Percentiles rank a stretch among this genome's conserved stretches.
These are phyloP conservation scores for Biscogniauxia marginata DNA, from an alignment of 2,329 filamentous ascomycete genomes.

Conservation along the genomic window DNA sequence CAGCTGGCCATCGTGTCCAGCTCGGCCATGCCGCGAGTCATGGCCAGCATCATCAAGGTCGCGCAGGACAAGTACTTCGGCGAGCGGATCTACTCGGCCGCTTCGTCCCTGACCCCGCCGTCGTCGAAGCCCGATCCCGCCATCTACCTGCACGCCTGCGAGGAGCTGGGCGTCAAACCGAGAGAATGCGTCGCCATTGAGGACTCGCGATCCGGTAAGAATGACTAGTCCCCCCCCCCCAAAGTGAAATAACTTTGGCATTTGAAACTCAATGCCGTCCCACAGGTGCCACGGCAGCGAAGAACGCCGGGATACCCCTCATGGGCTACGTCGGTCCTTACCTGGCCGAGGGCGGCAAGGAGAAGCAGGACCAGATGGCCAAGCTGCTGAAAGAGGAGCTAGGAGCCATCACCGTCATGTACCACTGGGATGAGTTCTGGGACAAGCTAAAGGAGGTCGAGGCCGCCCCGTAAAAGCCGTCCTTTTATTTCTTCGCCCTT, in stretches of 20 bases:
- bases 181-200: slow-evolving; percentile 78
- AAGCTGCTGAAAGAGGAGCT: slow-evolving; percentile 54
- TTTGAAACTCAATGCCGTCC: neutral
- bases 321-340: slow-evolving; percentile 87
- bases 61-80: slow-evolving; percentile 78
- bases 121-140: slow-evolving; percentile 89
- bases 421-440: slow-evolving; percentile 58
- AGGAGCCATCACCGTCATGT: slow-evolving; percentile 63
- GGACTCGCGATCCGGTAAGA: slow-evolving; percentile 56
- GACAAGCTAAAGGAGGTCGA: slow-evolving; percentile 46
- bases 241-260: too few relatives aligned
- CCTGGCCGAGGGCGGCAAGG: slow-evolving; percentile 40
- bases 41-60: slow-evolving; percentile 76
- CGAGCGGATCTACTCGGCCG: slow-evolving; percentile 77
- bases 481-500: neutral
- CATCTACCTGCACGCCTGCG: slow-evolving; percentile 77
- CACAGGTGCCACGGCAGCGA: slow-evolving; percentile 39
- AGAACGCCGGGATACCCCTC: slow-evolving; percentile 74
- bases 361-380: slow-evolving; percentile 64
- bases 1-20: slow-evolving; percentile 77
- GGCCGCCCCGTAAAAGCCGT: slow-evolving; percentile 11
- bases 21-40: slow-evolving; percentile 74
- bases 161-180: slow-evolving; percentile 69
- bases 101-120: slow-evolving; percentile 73
- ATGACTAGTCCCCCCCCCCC: neutral